Evolutionary conservation across 768 basidiomycete genomes (phyloP).

Genomic region (Sporobolomyces phaffii): DNA sequence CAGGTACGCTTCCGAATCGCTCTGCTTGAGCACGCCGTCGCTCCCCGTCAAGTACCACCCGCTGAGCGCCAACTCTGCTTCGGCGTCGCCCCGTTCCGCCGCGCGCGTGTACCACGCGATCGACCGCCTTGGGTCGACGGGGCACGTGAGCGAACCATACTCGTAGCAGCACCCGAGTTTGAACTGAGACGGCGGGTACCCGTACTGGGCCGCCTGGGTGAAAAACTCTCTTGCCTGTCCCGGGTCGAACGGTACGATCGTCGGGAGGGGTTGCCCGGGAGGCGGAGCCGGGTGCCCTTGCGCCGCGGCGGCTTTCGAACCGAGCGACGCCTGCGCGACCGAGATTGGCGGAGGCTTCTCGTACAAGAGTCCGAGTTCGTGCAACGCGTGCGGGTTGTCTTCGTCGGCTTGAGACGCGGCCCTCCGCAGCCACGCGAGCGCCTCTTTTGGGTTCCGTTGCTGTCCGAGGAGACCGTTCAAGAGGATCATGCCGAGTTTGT

Average conservation of each 20-base stretch:
- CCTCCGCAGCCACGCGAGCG: slow-evolving; percentile 85
- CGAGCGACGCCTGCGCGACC: slow-evolving; percentile 20
- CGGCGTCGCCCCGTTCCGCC: slow-evolving; percentile 89
- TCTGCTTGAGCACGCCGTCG: slow-evolving; percentile 93
- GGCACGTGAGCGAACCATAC: slow-evolving; percentile 79
- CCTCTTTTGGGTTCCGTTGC: slow-evolving; percentile 78
- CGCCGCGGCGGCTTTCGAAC: slow-evolving; percentile 23
- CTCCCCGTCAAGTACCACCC: slow-evolving; percentile 98
- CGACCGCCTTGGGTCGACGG: slow-evolving; percentile 83
- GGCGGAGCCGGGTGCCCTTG: slow-evolving; percentile 14
- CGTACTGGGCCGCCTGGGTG: slow-evolving; percentile 84
- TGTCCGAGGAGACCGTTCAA: slow-evolving; percentile 77
- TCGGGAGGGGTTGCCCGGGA: slow-evolving; percentile 47
- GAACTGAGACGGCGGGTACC: slow-evolving; percentile 88
- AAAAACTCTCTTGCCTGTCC: slow-evolving; percentile 76
- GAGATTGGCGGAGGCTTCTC: slow-evolving; percentile 51
- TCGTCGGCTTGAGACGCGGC: slow-evolving; percentile 97
- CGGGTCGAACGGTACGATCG: slow-evolving; percentile 70
- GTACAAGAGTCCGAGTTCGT: slow-evolving; percentile 52
- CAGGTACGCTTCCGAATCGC: slow-evolving; percentile 95
- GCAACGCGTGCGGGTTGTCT: slow-evolving; percentile 90
- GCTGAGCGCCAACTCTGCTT: slow-evolving; percentile 89
- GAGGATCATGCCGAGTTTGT: slow-evolving; percentile 98
- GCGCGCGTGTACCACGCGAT: slow-evolving; percentile 99
- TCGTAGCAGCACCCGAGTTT: slow-evolving; percentile 94